Percentiles rank a stretch among this genome's conserved stretches.
These are phyloP conservation scores for Hygrophila difformis DNA, from an alignment of 257 asterid species.

Conservation along the genomic window DNA sequence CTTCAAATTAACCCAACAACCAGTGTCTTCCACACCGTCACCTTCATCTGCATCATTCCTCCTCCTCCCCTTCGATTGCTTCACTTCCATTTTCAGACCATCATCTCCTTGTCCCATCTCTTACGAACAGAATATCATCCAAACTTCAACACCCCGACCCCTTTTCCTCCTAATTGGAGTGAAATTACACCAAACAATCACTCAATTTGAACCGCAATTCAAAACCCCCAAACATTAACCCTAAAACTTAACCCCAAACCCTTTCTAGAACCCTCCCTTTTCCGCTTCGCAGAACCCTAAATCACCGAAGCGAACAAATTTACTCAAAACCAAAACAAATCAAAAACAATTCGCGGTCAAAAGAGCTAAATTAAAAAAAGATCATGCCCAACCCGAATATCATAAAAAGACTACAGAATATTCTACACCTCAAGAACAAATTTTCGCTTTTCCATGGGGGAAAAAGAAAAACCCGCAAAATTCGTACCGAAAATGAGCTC, in stretches of 20 bases:
- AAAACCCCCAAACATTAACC: conserved; percentile 5
- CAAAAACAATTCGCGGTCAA: not conserved
- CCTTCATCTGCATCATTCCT: conserved; percentile 29
- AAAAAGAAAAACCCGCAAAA: conserved; percentile 4
- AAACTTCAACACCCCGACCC: conserved; percentile 19
- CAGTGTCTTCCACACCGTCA: conserved; percentile 34
- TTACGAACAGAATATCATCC: conserved; percentile 30
- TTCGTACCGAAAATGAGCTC: too few relatives aligned
- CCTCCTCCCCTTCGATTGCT: conserved; percentile 34
- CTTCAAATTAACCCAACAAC: conserved; percentile 76
- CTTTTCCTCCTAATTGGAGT: conserved; percentile 1
- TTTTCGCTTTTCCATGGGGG: too few relatives aligned
- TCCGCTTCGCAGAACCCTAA: too few relatives aligned
- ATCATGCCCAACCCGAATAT: conserved; percentile 15
- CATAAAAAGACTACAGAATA: not conserved
- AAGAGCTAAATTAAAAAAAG: conserved; percentile 10
- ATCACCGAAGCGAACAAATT: conserved; percentile 19
- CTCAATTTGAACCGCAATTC: conserved; percentile 3
- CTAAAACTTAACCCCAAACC: conserved; percentile 30
- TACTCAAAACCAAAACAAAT: conserved; percentile 20
- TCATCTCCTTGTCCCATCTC: conserved; percentile 60
- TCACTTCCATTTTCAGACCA: conserved; percentile 35
- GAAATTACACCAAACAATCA: conserved; percentile 1
- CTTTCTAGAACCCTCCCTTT: too few relatives aligned
- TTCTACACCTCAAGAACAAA: too few relatives aligned